A percentile compares a stretch with the other conserved stretches of the same genome.
phyloP scores from a whole-genome alignment of 441 rosid genomes.

The Macaranga tanarius region DNA sequence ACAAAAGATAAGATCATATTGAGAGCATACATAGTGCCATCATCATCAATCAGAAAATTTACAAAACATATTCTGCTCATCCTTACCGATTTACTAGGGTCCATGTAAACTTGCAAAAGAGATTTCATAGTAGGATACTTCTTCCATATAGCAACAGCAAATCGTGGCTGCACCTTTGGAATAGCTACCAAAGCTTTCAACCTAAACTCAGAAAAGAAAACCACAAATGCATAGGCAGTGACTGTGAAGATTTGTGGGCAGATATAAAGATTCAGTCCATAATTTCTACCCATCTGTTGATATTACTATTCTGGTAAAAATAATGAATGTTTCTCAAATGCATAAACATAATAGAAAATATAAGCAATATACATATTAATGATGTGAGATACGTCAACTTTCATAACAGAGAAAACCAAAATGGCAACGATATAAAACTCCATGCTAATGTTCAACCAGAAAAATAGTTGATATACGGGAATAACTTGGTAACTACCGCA shows the following conservation, averaged over 20 bases:
- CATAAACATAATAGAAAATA: not conserved
- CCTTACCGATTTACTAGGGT: conserved; percentile 77
- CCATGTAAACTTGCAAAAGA: conserved; percentile 81
- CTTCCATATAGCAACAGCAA: conserved; percentile 81
- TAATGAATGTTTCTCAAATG: not conserved
- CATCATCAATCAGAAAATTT: not conserved
- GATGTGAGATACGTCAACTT: not conserved
- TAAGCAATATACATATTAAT: not conserved
- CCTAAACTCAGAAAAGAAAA: conserved; percentile 45
- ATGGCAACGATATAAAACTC: not conserved
- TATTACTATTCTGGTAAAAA: not conserved
- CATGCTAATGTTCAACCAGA: not conserved
- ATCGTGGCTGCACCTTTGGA: conserved; percentile 96
- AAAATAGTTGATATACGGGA: not conserved
- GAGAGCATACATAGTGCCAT: not conserved
- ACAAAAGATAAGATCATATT: not conserved
- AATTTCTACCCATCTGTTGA: not conserved
- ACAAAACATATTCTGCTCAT: conserved; percentile 2
- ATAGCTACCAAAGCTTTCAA: conserved; percentile 85
- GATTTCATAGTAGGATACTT: conserved; percentile 96
- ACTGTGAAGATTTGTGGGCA: not conserved
- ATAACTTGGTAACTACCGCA: not conserved
- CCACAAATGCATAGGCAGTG: not conserved
- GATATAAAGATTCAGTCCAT: not conserved
- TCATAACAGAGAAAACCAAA: not conserved